Evolutionary conservation across 257 asterid species (phyloP), one percentile per base, ranked within the genome.

Genomic region (Cordia subcordata): DNA sequence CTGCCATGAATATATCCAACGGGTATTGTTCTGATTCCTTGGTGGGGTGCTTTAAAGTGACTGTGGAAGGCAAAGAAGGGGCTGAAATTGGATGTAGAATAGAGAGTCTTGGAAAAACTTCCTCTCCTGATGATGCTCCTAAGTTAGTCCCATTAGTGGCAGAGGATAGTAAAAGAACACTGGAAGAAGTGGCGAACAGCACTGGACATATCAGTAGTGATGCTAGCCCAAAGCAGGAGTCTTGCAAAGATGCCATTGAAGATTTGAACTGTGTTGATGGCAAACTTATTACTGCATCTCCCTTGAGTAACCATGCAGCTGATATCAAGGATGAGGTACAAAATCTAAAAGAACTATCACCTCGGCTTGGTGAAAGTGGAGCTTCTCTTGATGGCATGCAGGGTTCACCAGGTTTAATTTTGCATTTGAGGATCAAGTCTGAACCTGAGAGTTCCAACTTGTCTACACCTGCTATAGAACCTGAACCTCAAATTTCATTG

Each of bases 81-180:
- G 49, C 33, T 57, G 84, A 76, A 62, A 66, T 42, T 68, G 79
- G 64, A 52, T 55, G 61, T 65, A 60, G 67, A 38, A 57, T 58
- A 23, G 79, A 65, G 63, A 61, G 66, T 64, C 61, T 42, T 54
- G 60, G 58, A 58, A 71, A 60, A 39, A 72, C 60, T 38, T 70
- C 60, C 38, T 58, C 86, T 68, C 63, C 23, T 52, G 77, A 55
- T 54, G 75, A 70, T 61, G 67, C 71, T 68, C 61, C 84, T 66
- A 56, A 51, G 57, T 57, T 80, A 44, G 70, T 73, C 18, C 55
- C 47, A 47, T 62, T 65, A 35, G 57, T 57, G 14, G 58, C 69
- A 35, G 77, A 21, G 55, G 55, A 47, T 46, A 68, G 65, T 63
- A 18, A 64, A 61, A 58, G 71, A 66, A 49, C 57, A 68, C 58